Percentiles rank a stretch among this genome's conserved stretches.
phyloP scores from a whole-genome alignment of 345 rosid species.

The Alliaria petiolata region DNA sequence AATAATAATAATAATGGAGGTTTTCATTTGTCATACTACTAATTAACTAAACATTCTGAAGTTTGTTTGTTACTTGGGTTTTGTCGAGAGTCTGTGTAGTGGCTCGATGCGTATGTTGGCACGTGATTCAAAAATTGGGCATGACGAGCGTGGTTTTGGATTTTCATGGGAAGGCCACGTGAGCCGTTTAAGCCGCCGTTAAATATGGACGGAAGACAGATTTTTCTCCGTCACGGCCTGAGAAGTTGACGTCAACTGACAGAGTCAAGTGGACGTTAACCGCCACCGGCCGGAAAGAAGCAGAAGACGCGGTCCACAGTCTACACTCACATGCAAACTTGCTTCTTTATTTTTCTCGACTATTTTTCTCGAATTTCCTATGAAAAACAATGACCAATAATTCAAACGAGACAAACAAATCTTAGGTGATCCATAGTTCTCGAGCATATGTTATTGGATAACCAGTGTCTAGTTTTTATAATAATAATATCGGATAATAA shows the following conservation, averaged over 20 bases:
- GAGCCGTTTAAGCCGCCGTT: slow-evolving; percentile 24
- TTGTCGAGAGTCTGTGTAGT: not conserved
- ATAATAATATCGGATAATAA: too few species aligned
- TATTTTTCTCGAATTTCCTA: too few species aligned
- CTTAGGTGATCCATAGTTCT: too few species aligned
- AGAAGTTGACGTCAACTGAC: slow-evolving; percentile 29
- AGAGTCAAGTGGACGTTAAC: slow-evolving; percentile 30
- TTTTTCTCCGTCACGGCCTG: slow-evolving; percentile 1
- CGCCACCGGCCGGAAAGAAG: slow-evolving; percentile 31
- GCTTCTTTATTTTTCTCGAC: too few species aligned
- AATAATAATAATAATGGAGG: not conserved
- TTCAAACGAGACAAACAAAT: too few species aligned
- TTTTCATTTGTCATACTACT: not conserved
- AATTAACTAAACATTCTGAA: not conserved
- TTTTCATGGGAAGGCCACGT: slow-evolving; percentile 18
- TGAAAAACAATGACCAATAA: too few species aligned
- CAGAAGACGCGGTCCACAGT: slow-evolving; percentile 18
- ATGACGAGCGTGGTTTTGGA: slow-evolving; percentile 17
- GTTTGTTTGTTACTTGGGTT: not conserved
- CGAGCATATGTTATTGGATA: too few species aligned
- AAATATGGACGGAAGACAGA: slow-evolving; percentile 16
- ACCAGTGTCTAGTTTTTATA: too few species aligned
- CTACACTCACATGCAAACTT: slow-evolving; percentile 3
- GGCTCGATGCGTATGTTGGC: slow-evolving; percentile 3
- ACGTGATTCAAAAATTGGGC: slow-evolving; percentile 1